These are phyloP conservation scores for Fraxinus cuspidata DNA, from an alignment of 257 asterid species.

Conservation along the genomic window DNA sequence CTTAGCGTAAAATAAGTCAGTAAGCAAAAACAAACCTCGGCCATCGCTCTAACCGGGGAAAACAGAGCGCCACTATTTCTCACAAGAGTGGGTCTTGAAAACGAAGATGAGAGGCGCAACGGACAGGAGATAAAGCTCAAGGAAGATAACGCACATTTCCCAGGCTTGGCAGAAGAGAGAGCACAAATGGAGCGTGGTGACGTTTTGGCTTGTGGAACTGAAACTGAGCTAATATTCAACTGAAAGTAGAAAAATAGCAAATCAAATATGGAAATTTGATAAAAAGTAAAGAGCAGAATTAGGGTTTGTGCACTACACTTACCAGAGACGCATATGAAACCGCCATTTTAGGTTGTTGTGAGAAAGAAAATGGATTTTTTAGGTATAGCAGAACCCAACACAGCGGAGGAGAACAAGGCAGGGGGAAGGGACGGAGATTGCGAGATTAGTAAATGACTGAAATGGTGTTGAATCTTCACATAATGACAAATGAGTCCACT, in stretches of 20 bases:
- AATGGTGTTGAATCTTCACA: constrained; percentile 27
- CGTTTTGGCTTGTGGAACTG: constrained; percentile 43
- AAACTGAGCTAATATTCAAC: constrained; percentile 63
- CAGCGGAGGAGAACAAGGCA: background rate
- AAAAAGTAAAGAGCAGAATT: constrained; percentile 11
- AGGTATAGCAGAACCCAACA: constrained; percentile 13
- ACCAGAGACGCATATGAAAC: constrained; percentile 59
- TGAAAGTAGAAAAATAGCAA: constrained; percentile 25
- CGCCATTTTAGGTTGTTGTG: constrained; percentile 50
- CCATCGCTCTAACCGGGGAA: constrained; percentile 56
- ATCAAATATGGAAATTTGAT: background rate
- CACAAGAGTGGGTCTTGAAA: constrained; percentile 26
- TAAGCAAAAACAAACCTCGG: constrained; percentile 47
- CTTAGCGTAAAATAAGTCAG: background rate
- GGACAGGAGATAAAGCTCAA: constrained; percentile 55
- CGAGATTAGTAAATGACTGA: constrained; percentile 38
- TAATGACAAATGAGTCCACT: constrained; percentile 40
- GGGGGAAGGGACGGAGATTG: constrained; percentile 45
- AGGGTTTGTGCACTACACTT: constrained; percentile 28
- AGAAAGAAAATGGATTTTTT: background rate
- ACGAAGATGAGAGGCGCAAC: constrained; percentile 35
- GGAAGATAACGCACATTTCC: constrained; percentile 43
- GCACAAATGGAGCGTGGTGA: constrained; percentile 32
- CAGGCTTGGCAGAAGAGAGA: constrained; percentile 31
- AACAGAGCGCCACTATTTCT: constrained; percentile 30